phyloP scores from a whole-genome alignment of 2,329 filamentous ascomycete genomes.

The Botryosphaeria dothidea region DNA sequence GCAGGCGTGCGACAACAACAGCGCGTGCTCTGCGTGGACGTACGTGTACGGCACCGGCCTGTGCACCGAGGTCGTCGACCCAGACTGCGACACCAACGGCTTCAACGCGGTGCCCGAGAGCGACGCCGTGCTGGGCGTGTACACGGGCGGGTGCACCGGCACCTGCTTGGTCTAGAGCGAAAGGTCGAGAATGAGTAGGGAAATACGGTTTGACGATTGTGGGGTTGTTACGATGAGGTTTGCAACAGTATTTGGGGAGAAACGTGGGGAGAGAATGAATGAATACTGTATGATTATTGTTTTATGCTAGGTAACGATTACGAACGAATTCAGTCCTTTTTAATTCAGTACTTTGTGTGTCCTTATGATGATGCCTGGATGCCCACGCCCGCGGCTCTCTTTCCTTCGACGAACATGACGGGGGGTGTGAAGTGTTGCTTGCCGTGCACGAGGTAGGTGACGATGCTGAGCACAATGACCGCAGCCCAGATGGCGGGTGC shows the following conservation, averaged over 20 bases:
- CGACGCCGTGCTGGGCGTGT: neutral
- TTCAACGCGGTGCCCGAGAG: neutral
- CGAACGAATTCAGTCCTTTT: too few relatives aligned
- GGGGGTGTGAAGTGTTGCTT: conserved; percentile 21
- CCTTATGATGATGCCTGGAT: conserved; percentile 11
- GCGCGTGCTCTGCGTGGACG: neutral
- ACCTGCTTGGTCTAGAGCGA: neutral
- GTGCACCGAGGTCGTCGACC: neutral
- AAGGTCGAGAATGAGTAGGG: too few relatives aligned
- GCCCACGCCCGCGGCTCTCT: neutral
- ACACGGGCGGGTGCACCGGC: neutral
- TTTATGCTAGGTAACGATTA: too few relatives aligned
- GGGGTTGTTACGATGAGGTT: too few relatives aligned
- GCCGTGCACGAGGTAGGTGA: conserved; percentile 17
- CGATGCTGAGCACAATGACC: conserved; percentile 3
- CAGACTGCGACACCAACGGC: neutral
- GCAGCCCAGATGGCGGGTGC: conserved; percentile 20
- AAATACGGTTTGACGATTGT: too few relatives aligned
- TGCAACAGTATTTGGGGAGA: too few relatives aligned
- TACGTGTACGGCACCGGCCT: neutral
- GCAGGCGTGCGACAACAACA: conserved; percentile 1
- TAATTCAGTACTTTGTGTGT: too few relatives aligned
- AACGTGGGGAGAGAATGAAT: too few relatives aligned
- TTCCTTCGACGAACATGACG: conserved; percentile 22
- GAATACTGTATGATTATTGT: too few relatives aligned